Conservation (phyloP, 495 filamentous ascomycete species). For the Penicillium riverlandense region DNA sequence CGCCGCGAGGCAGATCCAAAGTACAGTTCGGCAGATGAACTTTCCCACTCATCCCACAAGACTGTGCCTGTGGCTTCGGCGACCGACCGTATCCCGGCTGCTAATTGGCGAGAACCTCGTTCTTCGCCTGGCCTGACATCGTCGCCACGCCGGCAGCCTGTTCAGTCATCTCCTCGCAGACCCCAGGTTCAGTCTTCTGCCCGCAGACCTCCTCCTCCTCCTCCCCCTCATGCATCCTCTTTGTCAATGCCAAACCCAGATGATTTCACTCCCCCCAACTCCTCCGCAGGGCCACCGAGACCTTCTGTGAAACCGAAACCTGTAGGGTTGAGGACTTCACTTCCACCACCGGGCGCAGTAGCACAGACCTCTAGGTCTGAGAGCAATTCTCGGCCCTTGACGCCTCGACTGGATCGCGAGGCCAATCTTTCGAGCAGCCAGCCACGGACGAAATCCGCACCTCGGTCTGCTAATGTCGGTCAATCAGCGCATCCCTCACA, state of each 20-base stretch:
- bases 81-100: conserved; percentile 14
- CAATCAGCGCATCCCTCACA: conserved; percentile 14
- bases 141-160: conserved; percentile 4
- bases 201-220: conserved; percentile 7
- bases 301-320: conserved; percentile 34
- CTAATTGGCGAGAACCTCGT: conserved; percentile 29
- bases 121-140: conserved; percentile 6
- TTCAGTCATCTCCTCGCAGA: conserved; percentile 5
- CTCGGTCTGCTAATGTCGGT: conserved; percentile 8
- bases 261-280: conserved; percentile 11
- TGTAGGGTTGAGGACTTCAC: conserved; percentile 23
- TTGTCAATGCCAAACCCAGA: conserved; percentile 15
- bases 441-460: conserved; percentile 18
- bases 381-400: conserved; percentile 7
- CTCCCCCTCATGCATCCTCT: not conserved
- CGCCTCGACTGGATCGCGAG: conserved; percentile 15
- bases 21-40: conserved; percentile 24
- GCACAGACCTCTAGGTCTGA: conserved; percentile 12
- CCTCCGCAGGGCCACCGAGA: conserved; percentile 15
- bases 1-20: conserved; percentile 19
- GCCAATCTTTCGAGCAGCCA: conserved; percentile 8
- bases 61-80: conserved; percentile 1
- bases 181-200: conserved; percentile 5
- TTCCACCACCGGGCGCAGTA: conserved; percentile 12
- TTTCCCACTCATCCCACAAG: not conserved